Evolutionary conservation across 805 yeast genomes (phyloP), one percentile per base, ranked within the genome.

Genomic region (Blastobotrys robertii): DNA sequence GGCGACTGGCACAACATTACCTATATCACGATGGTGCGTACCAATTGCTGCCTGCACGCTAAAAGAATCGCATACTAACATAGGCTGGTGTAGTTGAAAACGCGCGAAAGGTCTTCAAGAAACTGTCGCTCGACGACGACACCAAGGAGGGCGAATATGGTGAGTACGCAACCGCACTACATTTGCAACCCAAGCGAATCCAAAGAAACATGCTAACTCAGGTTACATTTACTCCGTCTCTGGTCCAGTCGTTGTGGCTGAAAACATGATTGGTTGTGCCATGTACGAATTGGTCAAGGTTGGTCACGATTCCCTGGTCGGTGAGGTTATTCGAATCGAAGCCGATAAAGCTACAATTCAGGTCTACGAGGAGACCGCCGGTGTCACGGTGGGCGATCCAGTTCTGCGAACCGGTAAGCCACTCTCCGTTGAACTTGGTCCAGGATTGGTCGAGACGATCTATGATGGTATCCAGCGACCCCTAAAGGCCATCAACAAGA

Each of bases 391-490:
- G 38, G 99, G 99, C 59, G 98, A 92, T 64, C 99, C 99, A 2
- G 99, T 92, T 42, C 70, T 85, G 58, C 81, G 98, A 72, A 92
- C 98, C 5, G 98, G 98, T 51, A 87, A 92, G 67, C 99, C 99
- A n/a, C 73, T 92, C 55, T 87, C 97, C 41, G 99, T 92, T 43
- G 99, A 92, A 69, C 73, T 92, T 63, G 99, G 99, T 62, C 99
- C 99, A 28, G 99, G 99, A 65, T 76, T 92, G 58, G 88, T 92
- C 95, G 98, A 92, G 69, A 92, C 95, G 54, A 92, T 92, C 63
- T 92, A 92, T 63, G 99, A 92, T 67, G 99, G 99, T 74, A 92
- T 92, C 66, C 99, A 92, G 71, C 86, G 99, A 73, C 99, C 99
- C 37, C 77, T 92, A 65, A 84, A 84, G 66, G 86, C 94, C 38